Base-by-base conservation (phyloP, 441 rosid species). In the Codiaeum variegatum region DNA sequence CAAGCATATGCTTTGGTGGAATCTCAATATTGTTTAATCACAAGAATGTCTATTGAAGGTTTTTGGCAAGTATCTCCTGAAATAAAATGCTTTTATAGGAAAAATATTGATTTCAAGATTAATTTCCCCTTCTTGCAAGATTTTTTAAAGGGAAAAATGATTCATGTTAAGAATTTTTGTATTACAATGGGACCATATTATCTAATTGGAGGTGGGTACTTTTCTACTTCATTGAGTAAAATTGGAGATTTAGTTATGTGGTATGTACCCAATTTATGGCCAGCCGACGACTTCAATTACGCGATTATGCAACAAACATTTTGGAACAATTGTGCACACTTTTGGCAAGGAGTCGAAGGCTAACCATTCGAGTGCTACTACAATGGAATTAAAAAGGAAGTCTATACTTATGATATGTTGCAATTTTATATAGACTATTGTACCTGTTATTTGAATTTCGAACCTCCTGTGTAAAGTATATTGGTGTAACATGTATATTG, bases 41-140 rank as follows among this genome's bases (percentile, higher is more conserved):
- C 71, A 5, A 67, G 71, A 13, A 13, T 51, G 46, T 18, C 71
- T 2, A 67, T 67, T 10, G 61, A 67, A 52, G 61, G 71, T 6
- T 67, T 68, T 3, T 68, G 72, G 62, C 62, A 52, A 34, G 34
- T 68, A n/a, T 52, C 62, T 23, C 62, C 72, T 1, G 62, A 68
- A 34, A 13, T 54, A 12, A 49, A 15, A 52, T 34, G 62, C 1
- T 56, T 69, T 23, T 55, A 55, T 4, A 36, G 72, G 72, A 23
- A 46, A 40, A 34, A 11, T 2, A 36, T 55, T 18, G 29, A 54
- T 18, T 54, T 55, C 0, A 19, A 23, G 47, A 24, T 5, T 0
- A 10, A 55, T 2, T 69, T 36, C 10, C 21, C 51, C 0, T 69
- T 54, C 60, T 38, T 69, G 1, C 55, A 21, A 7, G 13, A 69